Conservation (phyloP, 2,329 filamentous ascomycete species). For the Dactylellina drechsleri region DNA sequence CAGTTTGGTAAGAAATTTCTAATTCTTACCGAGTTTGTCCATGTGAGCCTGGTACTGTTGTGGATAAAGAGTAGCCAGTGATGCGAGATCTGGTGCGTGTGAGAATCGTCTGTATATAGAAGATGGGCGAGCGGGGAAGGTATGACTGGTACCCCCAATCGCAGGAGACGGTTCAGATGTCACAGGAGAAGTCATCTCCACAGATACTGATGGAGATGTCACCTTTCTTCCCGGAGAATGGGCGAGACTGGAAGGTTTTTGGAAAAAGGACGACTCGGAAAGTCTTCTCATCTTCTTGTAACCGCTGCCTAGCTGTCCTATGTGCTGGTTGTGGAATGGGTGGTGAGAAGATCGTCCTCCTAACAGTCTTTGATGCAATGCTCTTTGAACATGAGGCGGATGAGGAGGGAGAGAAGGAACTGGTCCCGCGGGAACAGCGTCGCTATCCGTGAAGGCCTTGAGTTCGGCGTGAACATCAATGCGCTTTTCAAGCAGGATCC, state of each 20-base stretch:
- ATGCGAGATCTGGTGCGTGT: constrained; percentile 48
- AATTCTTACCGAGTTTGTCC: constrained; percentile 50
- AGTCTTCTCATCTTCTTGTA: constrained; percentile 51
- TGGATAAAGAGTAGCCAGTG: constrained; percentile 47
- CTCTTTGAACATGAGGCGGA: constrained; percentile 59
- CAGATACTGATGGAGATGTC: constrained; percentile 37
- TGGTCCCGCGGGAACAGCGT: constrained; percentile 66
- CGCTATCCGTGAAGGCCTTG: constrained; percentile 89
- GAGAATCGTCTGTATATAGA: constrained; percentile 43
- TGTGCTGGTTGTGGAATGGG: constrained; percentile 47
- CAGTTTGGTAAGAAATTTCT: neutral
- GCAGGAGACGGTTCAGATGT: constrained; percentile 47
- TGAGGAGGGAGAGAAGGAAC: constrained; percentile 61
- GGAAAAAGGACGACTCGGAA: constrained; percentile 53
- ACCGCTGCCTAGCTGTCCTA: constrained; percentile 35
- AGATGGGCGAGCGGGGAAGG: constrained; percentile 46
- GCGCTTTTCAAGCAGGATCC: constrained; percentile 95
- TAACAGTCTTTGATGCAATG: constrained; percentile 45
- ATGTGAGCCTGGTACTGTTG: constrained; percentile 53
- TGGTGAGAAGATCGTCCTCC: constrained; percentile 43
- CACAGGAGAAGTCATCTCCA: constrained; percentile 52
- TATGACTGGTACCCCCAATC: constrained; percentile 40
- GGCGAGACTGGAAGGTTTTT: constrained; percentile 41
- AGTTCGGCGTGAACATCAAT: constrained; percentile 98
- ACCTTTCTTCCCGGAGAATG: constrained; percentile 41